These are phyloP conservation scores for Teunomyces cretensis DNA, from an alignment of 805 yeast genomes.

Conservation along the genomic window DNA sequence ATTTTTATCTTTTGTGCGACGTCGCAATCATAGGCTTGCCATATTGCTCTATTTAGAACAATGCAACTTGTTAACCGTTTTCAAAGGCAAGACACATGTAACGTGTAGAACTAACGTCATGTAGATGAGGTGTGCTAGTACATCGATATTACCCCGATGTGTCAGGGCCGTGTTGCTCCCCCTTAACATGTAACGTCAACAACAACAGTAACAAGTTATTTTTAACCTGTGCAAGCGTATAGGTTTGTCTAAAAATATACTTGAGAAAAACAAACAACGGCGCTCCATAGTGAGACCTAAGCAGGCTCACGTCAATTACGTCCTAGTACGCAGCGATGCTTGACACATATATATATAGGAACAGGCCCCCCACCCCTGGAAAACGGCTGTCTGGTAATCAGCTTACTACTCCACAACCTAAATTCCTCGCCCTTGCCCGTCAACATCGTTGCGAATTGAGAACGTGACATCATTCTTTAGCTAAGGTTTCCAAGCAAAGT, in stretches of 20 bases:
- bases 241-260: conserved; percentile 1
- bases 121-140: not conserved
- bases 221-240: not conserved
- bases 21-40: too few relatives aligned
- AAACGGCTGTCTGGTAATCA: not conserved
- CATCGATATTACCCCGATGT: not conserved
- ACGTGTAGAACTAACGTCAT: not conserved
- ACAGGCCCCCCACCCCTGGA: not conserved
- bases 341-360: not conserved
- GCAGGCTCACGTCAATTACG: not conserved
- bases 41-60: too few relatives aligned
- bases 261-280: not conserved
- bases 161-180: not conserved
- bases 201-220: not conserved
- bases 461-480: not conserved
- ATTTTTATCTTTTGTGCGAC: too few relatives aligned
- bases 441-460: not conserved
- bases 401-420: too few relatives aligned
- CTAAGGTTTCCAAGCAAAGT: not conserved
- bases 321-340: not conserved
- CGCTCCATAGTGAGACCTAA: not conserved
- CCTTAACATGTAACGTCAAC: not conserved
- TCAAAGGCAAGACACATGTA: not conserved
- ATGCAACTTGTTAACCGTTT: not conserved
- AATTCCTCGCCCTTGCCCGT: too few relatives aligned